phyloP scores from a whole-genome alignment of 1,284 basidiomycete species.

The Limonomyces culmigenus region DNA sequence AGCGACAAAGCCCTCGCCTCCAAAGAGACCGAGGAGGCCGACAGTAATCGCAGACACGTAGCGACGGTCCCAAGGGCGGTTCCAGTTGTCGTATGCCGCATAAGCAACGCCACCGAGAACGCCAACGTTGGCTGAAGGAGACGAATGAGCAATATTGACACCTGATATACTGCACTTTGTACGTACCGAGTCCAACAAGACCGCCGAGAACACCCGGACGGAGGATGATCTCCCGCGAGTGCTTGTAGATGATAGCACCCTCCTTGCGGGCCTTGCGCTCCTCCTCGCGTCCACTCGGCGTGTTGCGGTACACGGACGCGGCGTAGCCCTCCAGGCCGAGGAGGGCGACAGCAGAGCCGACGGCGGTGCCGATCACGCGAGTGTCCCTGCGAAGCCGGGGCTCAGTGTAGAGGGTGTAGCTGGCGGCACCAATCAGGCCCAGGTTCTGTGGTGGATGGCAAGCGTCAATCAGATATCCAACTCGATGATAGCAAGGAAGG shows the following conservation, averaged over 20 bases:
- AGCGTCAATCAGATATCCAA: background rate
- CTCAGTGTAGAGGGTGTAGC: conserved; percentile 51
- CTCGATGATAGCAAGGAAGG: background rate
- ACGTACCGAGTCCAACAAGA: conserved; percentile 44
- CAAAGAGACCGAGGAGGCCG: conserved; percentile 48
- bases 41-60: conserved; percentile 45
- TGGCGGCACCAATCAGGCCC: conserved; percentile 44
- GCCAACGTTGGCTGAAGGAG: conserved; percentile 41
- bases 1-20: conserved; percentile 47
- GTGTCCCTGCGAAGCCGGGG: conserved; percentile 46
- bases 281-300: conserved; percentile 39
- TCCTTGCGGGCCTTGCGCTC: conserved; percentile 42
- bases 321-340: conserved; percentile 47
- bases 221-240: conserved; percentile 41
- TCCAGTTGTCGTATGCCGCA: conserved; percentile 55
- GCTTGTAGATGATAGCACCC: conserved; percentile 41
- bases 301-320: conserved; percentile 45
- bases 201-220: conserved; percentile 58
- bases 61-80: conserved; percentile 55
- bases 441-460: conserved; percentile 54
- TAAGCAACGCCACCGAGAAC: conserved; percentile 56
- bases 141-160: conserved; percentile 1
- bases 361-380: conserved; percentile 32
- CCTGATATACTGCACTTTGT: background rate
- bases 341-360: conserved; percentile 36